Evolutionary conservation across 1,284 basidiomycete species (phyloP).

Genomic region (Lentinula novae-zelandiae): DNA sequence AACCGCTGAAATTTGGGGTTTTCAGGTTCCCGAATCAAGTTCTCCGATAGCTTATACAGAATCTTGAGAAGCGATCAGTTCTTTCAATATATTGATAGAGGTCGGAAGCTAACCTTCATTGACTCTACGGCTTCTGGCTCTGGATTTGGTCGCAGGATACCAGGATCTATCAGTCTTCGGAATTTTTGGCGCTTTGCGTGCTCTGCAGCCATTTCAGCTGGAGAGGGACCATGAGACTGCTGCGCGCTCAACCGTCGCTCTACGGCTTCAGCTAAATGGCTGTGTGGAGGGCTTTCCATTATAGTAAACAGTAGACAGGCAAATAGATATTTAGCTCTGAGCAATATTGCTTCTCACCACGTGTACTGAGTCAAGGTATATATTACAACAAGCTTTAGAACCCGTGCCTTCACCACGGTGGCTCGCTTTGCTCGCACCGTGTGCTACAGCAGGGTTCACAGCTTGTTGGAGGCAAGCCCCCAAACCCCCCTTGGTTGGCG

Average conservation of each 20-base stretch:
- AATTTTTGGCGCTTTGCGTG: constrained; percentile 67
- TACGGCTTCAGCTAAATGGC: constrained; percentile 39
- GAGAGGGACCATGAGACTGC: constrained; percentile 24
- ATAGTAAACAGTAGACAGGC: too few relatives aligned
- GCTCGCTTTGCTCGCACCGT: too few relatives aligned
- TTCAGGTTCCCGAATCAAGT: constrained; percentile 64
- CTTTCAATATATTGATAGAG: background rate
- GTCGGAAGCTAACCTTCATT: constrained; percentile 47
- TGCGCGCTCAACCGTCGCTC: constrained; percentile 32
- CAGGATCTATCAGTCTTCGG: constrained; percentile 67
- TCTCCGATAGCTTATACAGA: constrained; percentile 65
- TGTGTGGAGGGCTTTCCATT: background rate
- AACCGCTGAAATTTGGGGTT: constrained; percentile 69
- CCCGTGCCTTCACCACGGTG: too few relatives aligned
- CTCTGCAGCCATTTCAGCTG: constrained; percentile 29
- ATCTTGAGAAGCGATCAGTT: constrained; percentile 39
- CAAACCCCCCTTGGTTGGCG: too few relatives aligned
- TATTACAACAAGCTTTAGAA: too few relatives aligned
- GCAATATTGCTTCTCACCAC: background rate
- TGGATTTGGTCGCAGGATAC: constrained; percentile 71
- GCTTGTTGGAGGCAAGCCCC: too few relatives aligned
- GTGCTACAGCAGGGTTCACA: too few relatives aligned
- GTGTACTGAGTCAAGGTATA: background rate
- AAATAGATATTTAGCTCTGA: too few relatives aligned
- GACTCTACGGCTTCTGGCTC: constrained; percentile 54